phyloP scores from a whole-genome alignment of 306 rosid species.

The Gleditsia sinensis region DNA sequence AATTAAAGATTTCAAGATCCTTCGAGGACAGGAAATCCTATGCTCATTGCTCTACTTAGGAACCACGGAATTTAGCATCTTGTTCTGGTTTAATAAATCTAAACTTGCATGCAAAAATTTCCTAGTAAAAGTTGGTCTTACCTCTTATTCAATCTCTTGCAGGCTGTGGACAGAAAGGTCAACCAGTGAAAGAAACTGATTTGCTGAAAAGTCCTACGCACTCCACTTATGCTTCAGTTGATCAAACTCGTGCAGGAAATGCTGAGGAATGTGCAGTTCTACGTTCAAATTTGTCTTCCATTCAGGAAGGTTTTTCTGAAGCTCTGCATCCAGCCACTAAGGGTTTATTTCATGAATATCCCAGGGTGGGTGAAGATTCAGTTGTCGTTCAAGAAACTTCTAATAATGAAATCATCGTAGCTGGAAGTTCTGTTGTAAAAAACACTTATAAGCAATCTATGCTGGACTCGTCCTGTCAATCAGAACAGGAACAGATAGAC shows the following conservation, averaged over 20 bases:
- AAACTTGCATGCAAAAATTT: not conserved
- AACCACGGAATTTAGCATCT: not conserved
- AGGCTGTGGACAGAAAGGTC: constrained; percentile 53
- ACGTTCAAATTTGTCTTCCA: constrained; percentile 49
- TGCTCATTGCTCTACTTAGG: not conserved
- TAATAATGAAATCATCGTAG: constrained; percentile 35
- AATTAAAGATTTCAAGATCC: constrained; percentile 7
- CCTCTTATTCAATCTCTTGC: constrained; percentile 40
- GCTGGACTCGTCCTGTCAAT: constrained; percentile 42
- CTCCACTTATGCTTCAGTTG: constrained; percentile 42
- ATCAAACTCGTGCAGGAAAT: constrained; percentile 50
- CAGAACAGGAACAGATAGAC: constrained; percentile 47
- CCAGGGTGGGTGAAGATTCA: constrained; percentile 41
- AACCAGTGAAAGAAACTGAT: constrained; percentile 43
- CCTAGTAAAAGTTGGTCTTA: constrained; percentile 26
- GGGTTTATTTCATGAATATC: constrained; percentile 42
- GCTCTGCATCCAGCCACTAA: constrained; percentile 40
- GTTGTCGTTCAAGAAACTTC: constrained; percentile 44
- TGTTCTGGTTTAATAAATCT: constrained; percentile 19
- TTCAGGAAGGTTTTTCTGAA: constrained; percentile 48
- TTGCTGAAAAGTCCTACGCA: constrained; percentile 38
- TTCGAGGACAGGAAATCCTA: not conserved
- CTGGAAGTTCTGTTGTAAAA: constrained; percentile 50
- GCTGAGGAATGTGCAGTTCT: constrained; percentile 47
- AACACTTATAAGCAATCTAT: constrained; percentile 44